A percentile compares a stretch with the other conserved stretches of the same genome.
These are phyloP conservation scores for Emergomyces orientalis DNA, from an alignment of 2,329 filamentous ascomycete species.

Conservation along the genomic window DNA sequence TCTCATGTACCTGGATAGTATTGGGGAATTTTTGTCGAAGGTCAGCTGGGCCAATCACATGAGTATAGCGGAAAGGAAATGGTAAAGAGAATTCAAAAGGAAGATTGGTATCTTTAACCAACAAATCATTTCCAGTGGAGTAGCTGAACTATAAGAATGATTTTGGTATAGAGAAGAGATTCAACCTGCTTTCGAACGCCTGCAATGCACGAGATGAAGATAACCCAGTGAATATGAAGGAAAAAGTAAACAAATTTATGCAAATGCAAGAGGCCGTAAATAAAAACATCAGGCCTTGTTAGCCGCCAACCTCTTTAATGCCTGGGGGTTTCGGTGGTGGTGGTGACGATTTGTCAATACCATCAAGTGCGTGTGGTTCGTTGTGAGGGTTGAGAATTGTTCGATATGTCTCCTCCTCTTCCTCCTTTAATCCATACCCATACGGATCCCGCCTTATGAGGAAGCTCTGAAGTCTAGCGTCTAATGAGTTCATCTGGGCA, in stretches of 20 bases:
- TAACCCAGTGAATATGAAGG: neutral
- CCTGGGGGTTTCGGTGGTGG: neutral
- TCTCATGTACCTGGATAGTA: neutral
- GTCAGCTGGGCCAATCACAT: neutral
- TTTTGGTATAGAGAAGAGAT: neutral
- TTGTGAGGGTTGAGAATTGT: slow-evolving; percentile 22
- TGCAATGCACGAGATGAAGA: neutral
- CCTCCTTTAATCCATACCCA: slow-evolving; percentile 37
- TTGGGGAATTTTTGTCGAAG: neutral
- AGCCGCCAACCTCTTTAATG: neutral
- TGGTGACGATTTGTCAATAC: neutral
- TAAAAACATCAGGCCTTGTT: neutral
- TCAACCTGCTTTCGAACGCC: slow-evolving; percentile 1
- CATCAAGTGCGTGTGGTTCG: neutral
- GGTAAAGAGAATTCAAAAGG: neutral
- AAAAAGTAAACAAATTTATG: neutral
- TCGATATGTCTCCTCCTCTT: slow-evolving; percentile 35
- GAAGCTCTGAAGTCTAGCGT: slow-evolving; percentile 68
- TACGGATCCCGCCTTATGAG: slow-evolving; percentile 60
- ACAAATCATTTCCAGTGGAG: neutral
- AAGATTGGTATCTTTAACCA: neutral
- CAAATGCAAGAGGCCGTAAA: neutral
- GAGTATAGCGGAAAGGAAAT: neutral
- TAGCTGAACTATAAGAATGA: neutral
- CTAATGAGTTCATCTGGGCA: slow-evolving; percentile 38